These are phyloP conservation scores for Thermothielavioides terrestris DNA, from an alignment of 495 filamentous ascomycete genomes.

Conservation along the genomic window DNA sequence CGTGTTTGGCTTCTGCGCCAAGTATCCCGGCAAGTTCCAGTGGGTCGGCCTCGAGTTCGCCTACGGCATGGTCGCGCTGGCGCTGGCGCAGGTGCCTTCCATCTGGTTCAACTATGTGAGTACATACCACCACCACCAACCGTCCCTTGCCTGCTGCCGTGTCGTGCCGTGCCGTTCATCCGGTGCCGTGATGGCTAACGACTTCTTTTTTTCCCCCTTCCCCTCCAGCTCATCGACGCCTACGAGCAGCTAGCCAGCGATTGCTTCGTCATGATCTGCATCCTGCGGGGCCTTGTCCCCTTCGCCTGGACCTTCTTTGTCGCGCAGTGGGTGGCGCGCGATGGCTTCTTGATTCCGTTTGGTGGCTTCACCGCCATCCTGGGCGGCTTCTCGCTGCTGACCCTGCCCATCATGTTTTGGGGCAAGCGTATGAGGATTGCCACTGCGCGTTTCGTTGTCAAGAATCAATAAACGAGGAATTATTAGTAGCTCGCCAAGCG, in stretches of 20 bases:
- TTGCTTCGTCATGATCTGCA: conserved; percentile 28
- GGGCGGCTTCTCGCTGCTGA: conserved; percentile 21
- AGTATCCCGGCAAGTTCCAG: conserved; percentile 8
- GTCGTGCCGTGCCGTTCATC: too few relatives aligned
- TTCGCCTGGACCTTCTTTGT: conserved; percentile 27
- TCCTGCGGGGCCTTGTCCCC: conserved; percentile 22
- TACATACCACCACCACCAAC: too few relatives aligned
- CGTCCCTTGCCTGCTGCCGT: too few relatives aligned
- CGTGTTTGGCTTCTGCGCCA: conserved; percentile 27
- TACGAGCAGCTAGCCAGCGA: conserved; percentile 26
- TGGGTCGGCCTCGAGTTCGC: conserved; percentile 27
- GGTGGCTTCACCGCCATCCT: conserved; percentile 21
- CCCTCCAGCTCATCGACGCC: conserved; percentile 24
- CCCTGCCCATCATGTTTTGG: conserved; percentile 18
- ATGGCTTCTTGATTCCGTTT: conserved; percentile 23
- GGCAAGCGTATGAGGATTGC: conserved; percentile 27
- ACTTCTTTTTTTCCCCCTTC: neutral
- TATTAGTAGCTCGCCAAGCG: neutral
- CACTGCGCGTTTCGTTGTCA: conserved; percentile 21
- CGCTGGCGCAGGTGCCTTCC: conserved; percentile 20
- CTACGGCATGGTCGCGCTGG: conserved; percentile 27
- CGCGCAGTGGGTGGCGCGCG: conserved; percentile 17
- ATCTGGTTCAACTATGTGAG: conserved; percentile 29
- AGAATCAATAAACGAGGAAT: conserved; percentile 16
- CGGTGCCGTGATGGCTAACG: too few relatives aligned